Conservation (phyloP, 2,329 filamentous ascomycete species). For the Kalmusia sp. region DNA sequence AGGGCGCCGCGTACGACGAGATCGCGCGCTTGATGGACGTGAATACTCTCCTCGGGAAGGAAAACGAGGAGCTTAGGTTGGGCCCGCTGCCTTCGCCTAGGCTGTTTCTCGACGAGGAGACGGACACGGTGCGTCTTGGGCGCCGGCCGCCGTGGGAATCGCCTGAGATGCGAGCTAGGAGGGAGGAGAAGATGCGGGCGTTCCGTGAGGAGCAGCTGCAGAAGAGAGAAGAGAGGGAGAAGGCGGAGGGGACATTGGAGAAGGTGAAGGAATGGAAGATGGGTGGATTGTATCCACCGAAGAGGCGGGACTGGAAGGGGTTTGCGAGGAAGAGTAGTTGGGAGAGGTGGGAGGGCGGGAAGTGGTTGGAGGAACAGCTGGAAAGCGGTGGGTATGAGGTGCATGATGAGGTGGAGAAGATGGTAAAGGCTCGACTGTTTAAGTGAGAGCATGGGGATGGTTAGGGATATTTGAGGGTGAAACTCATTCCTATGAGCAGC, state of each 20-base stretch:
- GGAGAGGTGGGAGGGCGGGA: constrained; percentile 11
- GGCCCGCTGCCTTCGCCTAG: background rate
- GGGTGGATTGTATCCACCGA: constrained; percentile 2
- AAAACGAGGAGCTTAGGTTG: background rate
- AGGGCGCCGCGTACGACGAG: background rate
- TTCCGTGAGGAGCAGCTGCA: background rate
- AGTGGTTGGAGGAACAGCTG: background rate
- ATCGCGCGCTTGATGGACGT: background rate
- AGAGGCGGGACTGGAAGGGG: background rate
- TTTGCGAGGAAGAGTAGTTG: background rate
- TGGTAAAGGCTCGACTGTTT: no score
- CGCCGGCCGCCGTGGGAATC: background rate
- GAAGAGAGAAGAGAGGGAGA: background rate
- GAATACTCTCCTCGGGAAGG: background rate
- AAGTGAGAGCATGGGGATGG: no score
- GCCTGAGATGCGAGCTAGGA: background rate
- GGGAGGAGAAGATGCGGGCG: background rate
- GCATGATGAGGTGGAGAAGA: background rate
- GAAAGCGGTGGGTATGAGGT: background rate
- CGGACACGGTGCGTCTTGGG: no score
- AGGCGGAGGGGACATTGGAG: background rate
- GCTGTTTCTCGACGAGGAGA: background rate
- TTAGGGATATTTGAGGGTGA: no score
- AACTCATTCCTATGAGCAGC: no score
- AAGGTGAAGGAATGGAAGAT: constrained; percentile 4